phyloP scores from a whole-genome alignment of 257 asterid genomes.

The Solanum acaule region DNA sequence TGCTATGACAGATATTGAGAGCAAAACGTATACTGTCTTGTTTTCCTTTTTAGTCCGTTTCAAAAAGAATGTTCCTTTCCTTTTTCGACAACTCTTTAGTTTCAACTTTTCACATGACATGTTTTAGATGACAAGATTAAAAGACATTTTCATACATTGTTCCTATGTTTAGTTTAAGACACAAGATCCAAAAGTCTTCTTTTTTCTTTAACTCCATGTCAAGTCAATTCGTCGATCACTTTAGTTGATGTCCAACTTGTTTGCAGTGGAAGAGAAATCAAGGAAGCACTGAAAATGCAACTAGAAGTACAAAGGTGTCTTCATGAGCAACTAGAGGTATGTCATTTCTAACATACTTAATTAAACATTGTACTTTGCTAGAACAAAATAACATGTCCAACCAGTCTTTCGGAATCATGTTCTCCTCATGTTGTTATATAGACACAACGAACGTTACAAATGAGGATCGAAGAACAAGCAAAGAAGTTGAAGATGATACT shows the following conservation, averaged over 20 bases:
- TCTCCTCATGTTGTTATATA: background rate
- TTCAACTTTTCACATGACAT: background rate
- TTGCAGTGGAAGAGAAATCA: constrained; percentile 23
- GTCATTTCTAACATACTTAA: background rate
- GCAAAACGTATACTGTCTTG: constrained; percentile 26
- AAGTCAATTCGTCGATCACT: background rate
- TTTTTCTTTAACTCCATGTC: background rate
- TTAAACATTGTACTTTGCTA: background rate
- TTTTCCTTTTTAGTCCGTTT: background rate
- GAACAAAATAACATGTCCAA: background rate
- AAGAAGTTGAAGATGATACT: constrained; percentile 49
- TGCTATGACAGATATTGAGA: constrained; percentile 28
- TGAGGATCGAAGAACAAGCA: constrained; percentile 71
- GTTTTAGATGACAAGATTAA: background rate
- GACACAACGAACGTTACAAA: constrained; percentile 54
- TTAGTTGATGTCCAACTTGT: background rate
- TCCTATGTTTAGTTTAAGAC: background rate
- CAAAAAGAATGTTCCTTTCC: background rate
- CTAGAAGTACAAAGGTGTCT: background rate
- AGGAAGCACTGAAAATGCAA: background rate
- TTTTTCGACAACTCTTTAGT: background rate
- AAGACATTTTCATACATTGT: background rate
- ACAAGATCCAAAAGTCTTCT: background rate
- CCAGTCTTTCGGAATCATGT: background rate
- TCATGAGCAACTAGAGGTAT: constrained; percentile 25